Evolutionary conservation across 23 red algal species (phyloP).

Genomic region (Chondrus crispus): DNA sequence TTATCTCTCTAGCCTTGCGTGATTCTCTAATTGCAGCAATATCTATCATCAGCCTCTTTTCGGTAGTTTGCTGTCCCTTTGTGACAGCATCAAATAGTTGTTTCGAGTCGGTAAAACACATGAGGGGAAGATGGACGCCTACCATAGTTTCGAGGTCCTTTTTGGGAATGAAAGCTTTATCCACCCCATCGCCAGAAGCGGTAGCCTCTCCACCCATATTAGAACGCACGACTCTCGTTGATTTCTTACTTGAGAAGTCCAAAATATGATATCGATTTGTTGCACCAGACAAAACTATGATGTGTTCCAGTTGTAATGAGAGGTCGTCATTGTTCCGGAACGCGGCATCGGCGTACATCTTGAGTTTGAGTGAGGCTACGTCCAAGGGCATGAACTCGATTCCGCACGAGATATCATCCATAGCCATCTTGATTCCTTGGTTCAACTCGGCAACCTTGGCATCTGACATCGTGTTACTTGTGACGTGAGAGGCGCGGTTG

Average conservation of each 20-base stretch:
- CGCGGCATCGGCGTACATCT: neutral
- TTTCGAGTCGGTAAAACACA: slow-evolving; percentile 17
- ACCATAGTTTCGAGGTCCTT: neutral
- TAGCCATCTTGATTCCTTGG: neutral
- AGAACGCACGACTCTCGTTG: neutral
- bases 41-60: slow-evolving; percentile 32
- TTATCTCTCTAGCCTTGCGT: neutral
- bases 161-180: neutral
- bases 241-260: slow-evolving; percentile 18
- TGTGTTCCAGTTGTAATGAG: neutral
- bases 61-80: neutral
- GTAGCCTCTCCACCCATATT: neutral
- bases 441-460: neutral
- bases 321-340: neutral
- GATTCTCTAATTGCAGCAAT: neutral
- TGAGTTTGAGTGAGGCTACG: neutral
- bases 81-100: slow-evolving; percentile 26
- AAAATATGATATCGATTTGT: neutral
- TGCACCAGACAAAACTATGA: neutral
- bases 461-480: neutral
- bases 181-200: neutral
- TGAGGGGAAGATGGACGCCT: neutral
- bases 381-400: neutral
- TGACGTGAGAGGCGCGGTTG: neutral
- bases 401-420: neutral